Conservation (phyloP, 352 stramenopile genomes). For the Phytophthora constricta region DNA sequence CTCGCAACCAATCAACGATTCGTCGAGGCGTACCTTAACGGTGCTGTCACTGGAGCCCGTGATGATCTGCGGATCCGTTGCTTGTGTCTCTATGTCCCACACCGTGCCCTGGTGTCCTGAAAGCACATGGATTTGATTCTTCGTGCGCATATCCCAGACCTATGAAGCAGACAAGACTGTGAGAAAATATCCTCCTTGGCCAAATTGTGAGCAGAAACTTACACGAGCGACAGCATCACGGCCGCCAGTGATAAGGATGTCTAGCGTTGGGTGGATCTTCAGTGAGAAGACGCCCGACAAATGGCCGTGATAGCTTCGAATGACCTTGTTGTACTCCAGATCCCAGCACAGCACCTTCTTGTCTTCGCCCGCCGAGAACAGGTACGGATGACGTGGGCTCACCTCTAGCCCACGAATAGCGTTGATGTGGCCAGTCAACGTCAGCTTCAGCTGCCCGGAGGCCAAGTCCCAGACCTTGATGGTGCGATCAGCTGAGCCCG, state of each 20-base stretch:
- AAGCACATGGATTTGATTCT: constrained; percentile 97
- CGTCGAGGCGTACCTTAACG: constrained; percentile 76
- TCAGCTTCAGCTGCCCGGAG: constrained; percentile 97
- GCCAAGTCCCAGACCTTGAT: constrained; percentile 99
- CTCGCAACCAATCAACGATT: neutral
- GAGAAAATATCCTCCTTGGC: constrained; percentile 32
- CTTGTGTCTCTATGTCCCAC: constrained; percentile 94
- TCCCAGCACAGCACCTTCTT: constrained; percentile 99
- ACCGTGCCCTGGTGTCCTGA: constrained; percentile 98
- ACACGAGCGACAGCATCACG: constrained; percentile 88
- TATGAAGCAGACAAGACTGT: constrained; percentile 20
- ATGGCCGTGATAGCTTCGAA: constrained; percentile 99
- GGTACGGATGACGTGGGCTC: constrained; percentile 95
- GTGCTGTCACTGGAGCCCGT: constrained; percentile 94
- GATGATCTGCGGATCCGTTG: constrained; percentile 96
- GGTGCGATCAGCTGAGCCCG: constrained; percentile 96
- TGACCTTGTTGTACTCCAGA: constrained; percentile 99
- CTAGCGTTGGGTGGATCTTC: constrained; percentile 97
- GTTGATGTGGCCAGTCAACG: constrained; percentile 99
- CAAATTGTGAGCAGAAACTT: constrained; percentile 49
- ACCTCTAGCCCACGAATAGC: constrained; percentile 97
- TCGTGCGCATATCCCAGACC: constrained; percentile 99
- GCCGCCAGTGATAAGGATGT: constrained; percentile 98
- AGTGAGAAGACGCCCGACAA: constrained; percentile 98
- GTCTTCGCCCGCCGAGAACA: constrained; percentile 99